Conservation (phyloP, 148 eudicot genomes). For the Fallopia convolvulus region DNA sequence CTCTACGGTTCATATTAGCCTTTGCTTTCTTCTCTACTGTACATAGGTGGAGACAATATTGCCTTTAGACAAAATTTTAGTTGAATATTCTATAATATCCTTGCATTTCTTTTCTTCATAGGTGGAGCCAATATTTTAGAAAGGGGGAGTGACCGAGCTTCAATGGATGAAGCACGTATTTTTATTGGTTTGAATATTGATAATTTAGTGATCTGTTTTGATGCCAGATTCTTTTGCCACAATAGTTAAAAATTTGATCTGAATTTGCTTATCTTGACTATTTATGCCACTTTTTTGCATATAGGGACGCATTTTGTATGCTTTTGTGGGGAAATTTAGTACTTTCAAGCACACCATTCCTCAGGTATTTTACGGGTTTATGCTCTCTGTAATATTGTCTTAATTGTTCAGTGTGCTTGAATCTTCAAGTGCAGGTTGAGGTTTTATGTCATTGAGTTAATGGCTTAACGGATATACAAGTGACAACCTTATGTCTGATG, state of each 20-base stretch:
- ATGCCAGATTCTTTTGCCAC: slow-evolving; percentile 1
- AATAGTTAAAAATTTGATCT: slow-evolving; percentile 2
- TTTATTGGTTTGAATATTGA: slow-evolving; percentile 51
- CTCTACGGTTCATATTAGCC: too few relatives aligned
- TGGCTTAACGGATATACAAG: neutral
- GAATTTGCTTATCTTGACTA: slow-evolving; percentile 5
- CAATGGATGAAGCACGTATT: slow-evolving; percentile 92
- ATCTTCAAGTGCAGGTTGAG: neutral
- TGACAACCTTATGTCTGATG: neutral
- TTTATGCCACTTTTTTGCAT: slow-evolving; percentile 12
- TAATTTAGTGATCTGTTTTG: neutral
- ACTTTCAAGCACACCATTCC: slow-evolving; percentile 86
- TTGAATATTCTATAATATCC: neutral
- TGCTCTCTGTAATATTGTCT: neutral
- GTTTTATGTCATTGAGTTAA: neutral
- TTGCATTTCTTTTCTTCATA: slow-evolving; percentile 15
- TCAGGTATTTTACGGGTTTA: slow-evolving; percentile 39
- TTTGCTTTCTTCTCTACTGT: too few relatives aligned
- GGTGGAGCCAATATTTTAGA: slow-evolving; percentile 98
- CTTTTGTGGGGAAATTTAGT: slow-evolving; percentile 95
- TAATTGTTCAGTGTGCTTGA: neutral
- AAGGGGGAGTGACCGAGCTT: slow-evolving; percentile 76
- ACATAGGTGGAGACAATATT: too few relatives aligned
- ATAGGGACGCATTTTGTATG: slow-evolving; percentile 92
- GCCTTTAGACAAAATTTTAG: neutral